phyloP scores from a whole-genome alignment of 2,329 filamentous ascomycete genomes.

The Colletotrichum lupini region DNA sequence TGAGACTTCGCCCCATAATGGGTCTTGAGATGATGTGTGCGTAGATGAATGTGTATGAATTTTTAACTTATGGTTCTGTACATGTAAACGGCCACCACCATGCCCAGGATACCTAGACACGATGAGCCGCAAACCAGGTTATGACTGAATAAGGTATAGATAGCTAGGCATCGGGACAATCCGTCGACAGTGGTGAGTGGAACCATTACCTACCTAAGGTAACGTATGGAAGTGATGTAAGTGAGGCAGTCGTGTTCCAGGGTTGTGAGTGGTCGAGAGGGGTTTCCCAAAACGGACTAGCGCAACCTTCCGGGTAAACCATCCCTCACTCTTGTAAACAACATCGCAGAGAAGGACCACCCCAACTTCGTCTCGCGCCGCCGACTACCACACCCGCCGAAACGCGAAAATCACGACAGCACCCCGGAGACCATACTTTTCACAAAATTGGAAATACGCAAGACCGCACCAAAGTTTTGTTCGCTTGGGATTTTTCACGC shows the following conservation, averaged over 20 bases:
- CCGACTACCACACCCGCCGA: slow-evolving; percentile 1
- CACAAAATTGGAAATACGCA: background rate
- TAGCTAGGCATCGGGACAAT: background rate
- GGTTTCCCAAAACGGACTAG: slow-evolving; percentile 38
- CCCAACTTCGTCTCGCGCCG: slow-evolving; percentile 18
- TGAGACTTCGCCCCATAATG: background rate
- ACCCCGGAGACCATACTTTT: slow-evolving; percentile 6
- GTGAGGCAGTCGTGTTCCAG: slow-evolving; percentile 28
- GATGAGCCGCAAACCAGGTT: background rate
- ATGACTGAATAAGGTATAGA: too few relatives aligned
- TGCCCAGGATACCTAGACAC: too few relatives aligned
- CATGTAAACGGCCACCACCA: too few relatives aligned
- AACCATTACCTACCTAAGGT: background rate
- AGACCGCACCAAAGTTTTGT: background rate
- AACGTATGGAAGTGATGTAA: background rate
- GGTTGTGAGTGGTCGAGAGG: slow-evolving; percentile 35
- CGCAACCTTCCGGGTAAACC: slow-evolving; percentile 23
- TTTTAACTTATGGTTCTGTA: too few relatives aligned
- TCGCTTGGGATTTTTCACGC: background rate
- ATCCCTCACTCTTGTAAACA: slow-evolving; percentile 39
- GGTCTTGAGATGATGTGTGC: too few relatives aligned
- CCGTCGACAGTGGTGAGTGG: background rate
- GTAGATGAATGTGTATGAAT: too few relatives aligned
- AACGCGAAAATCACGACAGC: slow-evolving; percentile 21
- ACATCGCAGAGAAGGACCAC: slow-evolving; percentile 26